Base-by-base conservation (phyloP, 768 basidiomycete species). In the Tylopilus sp. region DNA sequence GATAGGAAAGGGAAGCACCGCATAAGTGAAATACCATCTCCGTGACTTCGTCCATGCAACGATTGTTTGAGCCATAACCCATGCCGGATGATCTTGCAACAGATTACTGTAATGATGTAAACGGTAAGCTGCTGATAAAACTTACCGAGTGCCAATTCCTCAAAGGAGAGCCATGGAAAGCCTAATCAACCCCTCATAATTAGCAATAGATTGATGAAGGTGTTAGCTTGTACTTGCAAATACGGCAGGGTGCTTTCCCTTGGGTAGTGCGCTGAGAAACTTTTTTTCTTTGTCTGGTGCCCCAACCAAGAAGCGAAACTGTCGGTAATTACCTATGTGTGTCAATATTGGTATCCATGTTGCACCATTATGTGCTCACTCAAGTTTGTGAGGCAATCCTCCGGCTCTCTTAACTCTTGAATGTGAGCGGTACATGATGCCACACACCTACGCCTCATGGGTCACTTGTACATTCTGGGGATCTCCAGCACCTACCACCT, bases 401-500 rank as follows among this genome's bases (percentile, higher is more conserved):
- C 81, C 8, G 71, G 70, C 4, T 76, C 72, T 12, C 75, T 74
- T 36, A 87, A 78, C 53, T 84, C 82, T 68, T 87, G 84, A 12
- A 88, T 74, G 61, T 87, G 78, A 1, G 86, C 82, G 2, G 86
- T 88, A 61, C 85, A 87, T 14, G 86, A 87, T 0, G 83, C 86
- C 25, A 89, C 78, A 70, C 80, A 83, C 82, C 84, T 84, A 46
- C n/a, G 12, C 25, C 7, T 19, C 26, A 10, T n/a, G 34, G 42
- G 19, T 38, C 17, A 22, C 29, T 42, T 12, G 0, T 21, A 24
- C 2, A 13, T 17, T 29, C 8, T 36, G 8, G 19, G 25, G 24
- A 46, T 8, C 3, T 34, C 31, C 28, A 16, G 61, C 61, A 40
- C 60, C 40, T 31, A 83, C 85, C 85, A 87, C 42, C 84, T 78